Percentiles rank a stretch among this genome's conserved stretches.
These are phyloP conservation scores for Solanum ahanhuiri DNA, from an alignment of 257 asterid genomes.

Conservation along the genomic window DNA sequence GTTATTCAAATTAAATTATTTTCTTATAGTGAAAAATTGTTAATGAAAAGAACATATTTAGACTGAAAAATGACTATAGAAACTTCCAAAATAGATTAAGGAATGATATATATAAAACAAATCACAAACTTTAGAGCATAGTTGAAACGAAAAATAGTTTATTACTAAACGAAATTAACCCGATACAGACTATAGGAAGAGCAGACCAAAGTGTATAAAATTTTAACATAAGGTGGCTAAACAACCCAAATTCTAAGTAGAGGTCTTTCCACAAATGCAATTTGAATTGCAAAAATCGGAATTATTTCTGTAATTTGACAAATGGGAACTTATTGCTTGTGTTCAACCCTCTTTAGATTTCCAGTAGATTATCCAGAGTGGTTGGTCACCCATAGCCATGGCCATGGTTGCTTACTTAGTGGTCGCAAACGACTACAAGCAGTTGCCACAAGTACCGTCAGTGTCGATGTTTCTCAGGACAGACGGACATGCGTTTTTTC, in stretches of 20 bases:
- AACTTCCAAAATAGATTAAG: too few relatives aligned
- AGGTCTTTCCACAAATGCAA: neutral
- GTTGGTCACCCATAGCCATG: neutral
- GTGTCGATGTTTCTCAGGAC: neutral
- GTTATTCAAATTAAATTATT: too few relatives aligned
- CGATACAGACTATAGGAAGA: neutral
- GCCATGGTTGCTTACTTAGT: neutral
- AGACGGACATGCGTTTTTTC: neutral
- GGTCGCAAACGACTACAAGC: neutral
- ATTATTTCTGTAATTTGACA: neutral
- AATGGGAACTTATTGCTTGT: neutral
- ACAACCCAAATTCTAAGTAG: neutral
- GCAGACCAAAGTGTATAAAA: neutral
- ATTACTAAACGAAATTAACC: neutral
- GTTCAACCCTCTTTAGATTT: neutral
- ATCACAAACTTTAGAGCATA: neutral
- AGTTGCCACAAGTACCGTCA: neutral
- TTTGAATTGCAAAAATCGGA: neutral
- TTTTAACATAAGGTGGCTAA: neutral
- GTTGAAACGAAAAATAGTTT: neutral
- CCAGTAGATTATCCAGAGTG: constrained; percentile 1
- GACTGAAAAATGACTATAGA: too few relatives aligned
- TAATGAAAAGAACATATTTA: too few relatives aligned
- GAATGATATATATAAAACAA: too few relatives aligned
- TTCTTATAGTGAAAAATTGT: too few relatives aligned